These are phyloP conservation scores for Tilletia horrida DNA, from an alignment of 1,284 basidiomycete species.

Conservation along the genomic window DNA sequence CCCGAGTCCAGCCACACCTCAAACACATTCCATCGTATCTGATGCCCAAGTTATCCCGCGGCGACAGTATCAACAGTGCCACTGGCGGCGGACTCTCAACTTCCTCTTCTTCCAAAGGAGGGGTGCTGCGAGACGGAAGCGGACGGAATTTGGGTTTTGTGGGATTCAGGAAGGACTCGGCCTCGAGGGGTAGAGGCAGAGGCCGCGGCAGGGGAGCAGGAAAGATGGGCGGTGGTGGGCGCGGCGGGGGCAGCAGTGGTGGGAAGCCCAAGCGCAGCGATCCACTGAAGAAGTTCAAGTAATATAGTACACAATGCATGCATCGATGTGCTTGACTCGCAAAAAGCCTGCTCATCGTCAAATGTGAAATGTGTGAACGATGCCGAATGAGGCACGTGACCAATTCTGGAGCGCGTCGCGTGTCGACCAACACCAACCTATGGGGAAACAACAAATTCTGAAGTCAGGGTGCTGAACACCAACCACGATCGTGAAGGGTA, in stretches of 20 bases:
- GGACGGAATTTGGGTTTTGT: conserved; percentile 12
- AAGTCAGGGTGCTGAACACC: too few relatives aligned
- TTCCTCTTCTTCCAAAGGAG: background rate
- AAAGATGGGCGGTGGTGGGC: background rate
- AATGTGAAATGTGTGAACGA: too few relatives aligned
- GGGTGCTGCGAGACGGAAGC: conserved; percentile 3
- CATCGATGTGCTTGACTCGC: too few relatives aligned
- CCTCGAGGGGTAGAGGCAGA: background rate
- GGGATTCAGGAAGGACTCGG: conserved; percentile 1
- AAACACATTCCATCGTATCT: conserved; percentile 94
- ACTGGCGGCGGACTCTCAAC: background rate
- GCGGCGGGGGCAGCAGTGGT: background rate
- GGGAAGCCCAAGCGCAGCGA: background rate
- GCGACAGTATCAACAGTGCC: background rate
- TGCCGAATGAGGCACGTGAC: too few relatives aligned
- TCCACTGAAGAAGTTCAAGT: conserved; percentile 18
- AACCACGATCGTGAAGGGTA: too few relatives aligned
- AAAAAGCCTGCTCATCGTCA: too few relatives aligned
- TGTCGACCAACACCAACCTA: too few relatives aligned
- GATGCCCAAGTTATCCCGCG: conserved; percentile 61
- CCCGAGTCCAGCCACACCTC: conserved; percentile 79
- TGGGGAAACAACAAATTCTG: too few relatives aligned
- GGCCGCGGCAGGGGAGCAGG: too few relatives aligned
- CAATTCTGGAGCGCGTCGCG: too few relatives aligned
- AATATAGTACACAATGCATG: too few relatives aligned